Percentiles rank a stretch among this genome's conserved stretches.
Evolutionary conservation across 208 protist genomes (phyloP).

Genomic region (Balamuthia mandrillaris): DNA sequence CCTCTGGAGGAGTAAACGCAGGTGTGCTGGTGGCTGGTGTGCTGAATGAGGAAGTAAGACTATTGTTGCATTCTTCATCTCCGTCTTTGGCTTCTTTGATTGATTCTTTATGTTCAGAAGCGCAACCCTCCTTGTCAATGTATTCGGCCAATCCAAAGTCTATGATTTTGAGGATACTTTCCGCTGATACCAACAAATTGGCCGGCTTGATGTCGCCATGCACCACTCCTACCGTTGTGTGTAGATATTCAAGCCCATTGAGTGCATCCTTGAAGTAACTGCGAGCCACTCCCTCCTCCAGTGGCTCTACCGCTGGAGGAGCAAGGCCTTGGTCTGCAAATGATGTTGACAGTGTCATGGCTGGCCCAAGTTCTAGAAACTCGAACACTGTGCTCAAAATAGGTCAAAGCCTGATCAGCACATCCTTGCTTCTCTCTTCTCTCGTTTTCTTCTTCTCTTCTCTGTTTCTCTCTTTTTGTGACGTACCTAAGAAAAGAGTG

Average conservation of each 20-base stretch:
- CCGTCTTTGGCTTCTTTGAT: too few species aligned
- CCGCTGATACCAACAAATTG: background rate
- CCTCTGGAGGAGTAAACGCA: too few species aligned
- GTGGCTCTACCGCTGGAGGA: background rate
- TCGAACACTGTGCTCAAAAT: background rate
- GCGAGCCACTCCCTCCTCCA: background rate
- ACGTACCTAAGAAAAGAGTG: background rate
- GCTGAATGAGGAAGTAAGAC: too few species aligned
- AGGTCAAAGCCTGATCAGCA: background rate
- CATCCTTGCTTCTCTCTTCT: background rate
- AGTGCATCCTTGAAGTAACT: constrained; percentile 10
- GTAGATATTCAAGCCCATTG: background rate
- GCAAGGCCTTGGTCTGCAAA: too few species aligned
- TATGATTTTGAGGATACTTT: background rate
- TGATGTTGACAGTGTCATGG: background rate
- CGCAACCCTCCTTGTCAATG: background rate
- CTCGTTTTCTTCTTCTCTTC: background rate
- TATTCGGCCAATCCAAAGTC: constrained; percentile 10
- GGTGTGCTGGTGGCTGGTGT: too few species aligned
- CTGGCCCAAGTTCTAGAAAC: constrained; percentile 9
- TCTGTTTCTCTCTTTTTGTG: background rate
- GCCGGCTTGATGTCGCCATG: background rate
- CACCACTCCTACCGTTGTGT: background rate
- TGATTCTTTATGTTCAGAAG: too few species aligned
- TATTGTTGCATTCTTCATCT: too few species aligned